Percentiles rank a stretch among this genome's conserved stretches.
Evolutionary conservation across 305 asterid genomes (phyloP).

Genomic region (Fraxinus sp.): DNA sequence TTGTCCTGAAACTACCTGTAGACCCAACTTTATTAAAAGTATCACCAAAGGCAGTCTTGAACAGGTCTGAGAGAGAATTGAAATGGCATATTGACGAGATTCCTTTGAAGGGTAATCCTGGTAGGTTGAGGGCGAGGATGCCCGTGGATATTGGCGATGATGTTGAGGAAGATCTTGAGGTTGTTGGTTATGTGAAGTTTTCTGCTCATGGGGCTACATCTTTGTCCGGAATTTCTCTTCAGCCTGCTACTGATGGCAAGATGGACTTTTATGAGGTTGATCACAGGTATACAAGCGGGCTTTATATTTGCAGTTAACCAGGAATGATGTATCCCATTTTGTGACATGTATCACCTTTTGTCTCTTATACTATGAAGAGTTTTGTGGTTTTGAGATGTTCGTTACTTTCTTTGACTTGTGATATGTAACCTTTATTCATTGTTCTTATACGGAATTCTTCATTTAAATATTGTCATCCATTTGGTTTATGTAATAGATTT

Average conservation of each 20-base stretch:
- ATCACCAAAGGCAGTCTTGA: slow-evolving; percentile 82
- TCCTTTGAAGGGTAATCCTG: slow-evolving; percentile 69
- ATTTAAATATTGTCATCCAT: neutral
- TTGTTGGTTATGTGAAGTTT: slow-evolving; percentile 62
- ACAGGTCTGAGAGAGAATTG: slow-evolving; percentile 76
- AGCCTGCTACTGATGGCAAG: slow-evolving; percentile 76
- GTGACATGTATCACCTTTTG: slow-evolving; percentile 4
- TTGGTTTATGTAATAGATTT: slow-evolving; percentile 19
- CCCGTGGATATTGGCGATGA: slow-evolving; percentile 70
- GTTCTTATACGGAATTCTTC: slow-evolving; percentile 6
- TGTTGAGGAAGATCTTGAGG: slow-evolving; percentile 71
- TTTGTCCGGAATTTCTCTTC: slow-evolving; percentile 71
- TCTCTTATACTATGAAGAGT: slow-evolving; percentile 23
- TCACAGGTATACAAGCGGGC: slow-evolving; percentile 75
- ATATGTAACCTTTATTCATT: slow-evolving; percentile 25
- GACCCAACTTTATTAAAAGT: slow-evolving; percentile 74
- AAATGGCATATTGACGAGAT: slow-evolving; percentile 84
- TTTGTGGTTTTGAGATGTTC: slow-evolving; percentile 26
- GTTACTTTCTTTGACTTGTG: slow-evolving; percentile 27
- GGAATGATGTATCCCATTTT: slow-evolving; percentile 30
- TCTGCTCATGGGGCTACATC: slow-evolving; percentile 58
- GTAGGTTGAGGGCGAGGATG: slow-evolving; percentile 75
- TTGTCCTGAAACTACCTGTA: slow-evolving; percentile 73
- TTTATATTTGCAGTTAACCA: slow-evolving; percentile 60
- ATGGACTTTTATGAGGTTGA: slow-evolving; percentile 71